phyloP scores from a whole-genome alignment of 1,139 yeast genomes.

The Suhomyces choctaworum region DNA sequence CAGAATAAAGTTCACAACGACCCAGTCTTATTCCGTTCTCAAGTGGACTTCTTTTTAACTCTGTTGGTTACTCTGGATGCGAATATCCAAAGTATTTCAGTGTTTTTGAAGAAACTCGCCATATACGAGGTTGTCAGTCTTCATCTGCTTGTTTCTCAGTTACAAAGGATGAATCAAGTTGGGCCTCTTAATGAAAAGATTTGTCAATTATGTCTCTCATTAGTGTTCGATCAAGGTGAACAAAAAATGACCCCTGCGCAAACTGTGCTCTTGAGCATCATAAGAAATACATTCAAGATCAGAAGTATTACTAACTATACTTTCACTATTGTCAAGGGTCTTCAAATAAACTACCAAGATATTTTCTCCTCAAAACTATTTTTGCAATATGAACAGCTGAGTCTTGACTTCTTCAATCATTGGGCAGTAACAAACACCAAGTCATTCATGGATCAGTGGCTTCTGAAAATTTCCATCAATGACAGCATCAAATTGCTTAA shows the following conservation, averaged over 20 bases:
- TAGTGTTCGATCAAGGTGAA: conserved; percentile 19
- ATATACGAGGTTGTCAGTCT: conserved; percentile 22
- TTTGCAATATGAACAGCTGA: conserved; percentile 9
- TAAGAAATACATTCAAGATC: conserved; percentile 15
- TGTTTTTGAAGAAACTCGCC: conserved; percentile 20
- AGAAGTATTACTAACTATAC: conserved; percentile 3
- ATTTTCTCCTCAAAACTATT: conserved; percentile 15
- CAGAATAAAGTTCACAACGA: conserved; percentile 18
- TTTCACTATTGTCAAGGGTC: conserved; percentile 13
- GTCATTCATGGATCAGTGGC: conserved; percentile 25
- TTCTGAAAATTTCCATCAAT: conserved; percentile 20
- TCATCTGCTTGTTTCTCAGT: conserved; percentile 16
- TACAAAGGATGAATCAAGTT: conserved; percentile 1
- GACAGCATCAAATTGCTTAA: conserved; percentile 27
- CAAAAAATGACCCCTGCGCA: conserved; percentile 16
- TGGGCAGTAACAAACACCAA: conserved; percentile 25
- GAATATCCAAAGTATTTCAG: conserved; percentile 4
- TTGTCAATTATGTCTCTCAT: conserved; percentile 12
- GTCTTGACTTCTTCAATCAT: conserved; percentile 18
- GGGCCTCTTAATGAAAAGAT: conserved; percentile 8
- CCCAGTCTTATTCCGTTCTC: conserved; percentile 8
- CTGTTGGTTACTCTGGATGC: conserved; percentile 6
- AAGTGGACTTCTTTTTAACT: conserved; percentile 12
- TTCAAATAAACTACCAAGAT: conserved; percentile 10
- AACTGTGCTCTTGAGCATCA: conserved; percentile 17